Evolutionary conservation across 352 stramenopile species (phyloP), one percentile per base, ranked within the genome.

Genomic region (Globisporangium heterothallicum): DNA sequence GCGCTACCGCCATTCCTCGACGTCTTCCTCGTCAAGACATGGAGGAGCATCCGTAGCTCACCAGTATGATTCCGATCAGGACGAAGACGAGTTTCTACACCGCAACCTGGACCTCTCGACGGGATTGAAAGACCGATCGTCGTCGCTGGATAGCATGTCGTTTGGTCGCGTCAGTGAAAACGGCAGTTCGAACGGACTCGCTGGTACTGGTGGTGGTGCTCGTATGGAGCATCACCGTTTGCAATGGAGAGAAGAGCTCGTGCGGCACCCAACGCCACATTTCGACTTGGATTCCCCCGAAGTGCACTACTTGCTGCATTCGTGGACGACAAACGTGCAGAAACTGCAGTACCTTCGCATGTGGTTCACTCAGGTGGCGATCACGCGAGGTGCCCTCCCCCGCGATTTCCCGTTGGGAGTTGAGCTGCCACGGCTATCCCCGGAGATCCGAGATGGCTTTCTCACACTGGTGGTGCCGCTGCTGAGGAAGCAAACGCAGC

Each of bases 401-500:
- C 42, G 63, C 0, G 74, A 87, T 42, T 81, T 90, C 27, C 78
- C 78, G 4, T 62, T 78, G 47, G 74, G 70, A 14, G 71, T 92
- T 21, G 81, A 90, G 48, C 63, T 92, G 21, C 79, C 79, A 50
- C 70, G 77, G 13, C 63, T 92, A 42, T 48, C 55, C 6, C 75
- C 72, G 2, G 78, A 92, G 49, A 75, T 92, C 45, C 70, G 76
- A n/a, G 81, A 90, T 43, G 81, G 78, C 0, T 90, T 92, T 49
- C 55, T 90, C 12, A 84, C 71, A 27, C 68, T 92, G 12, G 72
- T 90, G 2, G 74, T 92, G n/a, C 81, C 78, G n/a, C 61, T 92
- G 46, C 62, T 92, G 26, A 69, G 81, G 19, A 78, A 78, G 25
- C 78, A 90, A 51, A 80, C 76, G n/a, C 52, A 72, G 27, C 71